phyloP scores from a whole-genome alignment of 1,139 yeast species.

The Magnusiomyces clavatus region DNA sequence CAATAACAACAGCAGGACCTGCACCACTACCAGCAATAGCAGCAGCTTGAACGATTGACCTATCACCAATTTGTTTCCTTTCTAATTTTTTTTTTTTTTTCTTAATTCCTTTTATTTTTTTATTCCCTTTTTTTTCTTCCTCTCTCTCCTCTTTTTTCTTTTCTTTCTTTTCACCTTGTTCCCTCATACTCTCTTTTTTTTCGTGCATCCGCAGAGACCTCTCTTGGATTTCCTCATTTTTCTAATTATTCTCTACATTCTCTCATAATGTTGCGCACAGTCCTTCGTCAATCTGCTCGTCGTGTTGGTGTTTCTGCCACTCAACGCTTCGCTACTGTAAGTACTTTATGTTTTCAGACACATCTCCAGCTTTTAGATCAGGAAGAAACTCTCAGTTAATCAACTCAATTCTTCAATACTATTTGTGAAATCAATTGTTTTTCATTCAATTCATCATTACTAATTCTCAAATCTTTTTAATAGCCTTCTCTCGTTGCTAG shows the following conservation, averaged over 20 bases:
- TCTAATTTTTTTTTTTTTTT: not conserved
- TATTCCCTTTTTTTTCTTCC: not conserved
- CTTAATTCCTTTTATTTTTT: not conserved
- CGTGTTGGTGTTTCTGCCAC: constrained; percentile 33
- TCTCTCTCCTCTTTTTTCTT: constrained; percentile 4
- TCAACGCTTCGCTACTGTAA: constrained; percentile 29
- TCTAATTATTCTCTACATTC: not conserved
- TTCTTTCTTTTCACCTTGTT: not conserved
- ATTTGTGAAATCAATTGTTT: not conserved
- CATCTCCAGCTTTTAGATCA: not conserved
- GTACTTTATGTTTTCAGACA: constrained; percentile 10
- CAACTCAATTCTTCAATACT: not conserved
- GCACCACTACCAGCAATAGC: not conserved
- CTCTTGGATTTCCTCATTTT: not conserved
- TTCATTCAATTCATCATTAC: not conserved
- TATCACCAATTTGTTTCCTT: not conserved
- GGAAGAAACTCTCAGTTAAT: not conserved
- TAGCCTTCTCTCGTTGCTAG: constrained; percentile 21
- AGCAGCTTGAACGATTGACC: not conserved
- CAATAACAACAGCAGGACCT: too few relatives aligned
- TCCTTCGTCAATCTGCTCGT: constrained; percentile 35
- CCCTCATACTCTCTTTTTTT: not conserved
- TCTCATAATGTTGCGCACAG: constrained; percentile 35
- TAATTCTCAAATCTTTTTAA: not conserved
- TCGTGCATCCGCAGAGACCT: constrained; percentile 3